Evolutionary conservation across 257 asterid species (phyloP), one percentile per base, ranked within the genome.

Genomic region (Petunia axillaris): DNA sequence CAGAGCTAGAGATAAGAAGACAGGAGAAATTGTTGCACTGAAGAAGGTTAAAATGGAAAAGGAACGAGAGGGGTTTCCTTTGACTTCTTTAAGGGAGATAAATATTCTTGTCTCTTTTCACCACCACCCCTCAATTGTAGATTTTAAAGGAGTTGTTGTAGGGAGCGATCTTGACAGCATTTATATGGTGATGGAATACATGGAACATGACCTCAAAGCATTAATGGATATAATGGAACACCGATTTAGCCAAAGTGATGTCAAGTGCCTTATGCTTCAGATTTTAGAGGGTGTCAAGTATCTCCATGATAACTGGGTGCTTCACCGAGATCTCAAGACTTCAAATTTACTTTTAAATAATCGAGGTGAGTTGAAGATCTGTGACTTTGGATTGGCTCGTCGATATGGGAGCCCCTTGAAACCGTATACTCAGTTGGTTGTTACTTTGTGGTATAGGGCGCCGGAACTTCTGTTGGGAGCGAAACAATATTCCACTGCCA

Each of bases 361-460:
- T 25, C 25, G 25, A 91, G 97, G 25, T 25, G 25, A 25, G 25
- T 25, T 25, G 25, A 25, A 25, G 25, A 25, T 25, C 25, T 25
- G 25, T 76, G 98, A 93, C 85, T 93, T 93, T 82, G 98, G 98
- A 39, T 87, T 93, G 84, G 91, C 98, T 77, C 96, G 98, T 59
- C 96, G 90, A 81, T 93, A 91, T 80, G 98, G 97, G 59, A 88
- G 89, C 85, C 98, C 97, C 81, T 67, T 90, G 85, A 92, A 90
- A 82, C 97, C 97, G 2, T 92, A 92, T 80, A 93, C 98, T 83
- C 92, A 84, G 10, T 79, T 91, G 88, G 98, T 93, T 63, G 98
- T 93, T 77, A 93, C 25, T 25, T 25, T 25, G 25, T 25, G 25
- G 25, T 25, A 25, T 25, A 25, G 25, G 25, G 25, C 25, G 25